Evolutionary conservation across 176 grass and related monocot genomes (phyloP), one percentile per base, ranked within the genome.

Genomic region (Typha latifolia): DNA sequence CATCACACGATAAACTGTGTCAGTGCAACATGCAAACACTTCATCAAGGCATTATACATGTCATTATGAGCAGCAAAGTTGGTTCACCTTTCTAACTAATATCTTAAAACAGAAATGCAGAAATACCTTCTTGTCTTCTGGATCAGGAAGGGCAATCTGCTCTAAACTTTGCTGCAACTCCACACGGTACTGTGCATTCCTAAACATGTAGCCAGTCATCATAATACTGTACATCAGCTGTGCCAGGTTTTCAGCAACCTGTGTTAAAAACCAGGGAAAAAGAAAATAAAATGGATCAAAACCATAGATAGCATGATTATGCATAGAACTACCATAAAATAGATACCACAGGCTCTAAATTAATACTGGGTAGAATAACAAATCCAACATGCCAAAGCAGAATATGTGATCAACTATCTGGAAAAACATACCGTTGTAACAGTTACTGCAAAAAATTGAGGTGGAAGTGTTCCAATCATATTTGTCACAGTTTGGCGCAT

Each of bases 191-290:
- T 96, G 88, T 59, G 85, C 93, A 64, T 96, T 96, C 77, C 88
- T 91, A 62, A 96, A 96, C 88, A 96, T 96, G 75, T 96, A 96
- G 31, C 93, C 93, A 68, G 93, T 96, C 93, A 96, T 91, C 81
- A 91, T 34, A 76, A 96, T 75, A 72, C 88, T 96, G 72, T 89
- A 96, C 88, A 96, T 89, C 52, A 96, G 85, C 62, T 91, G 92
- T 63, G 88, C 88, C 24, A 96, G 78, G 78, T 96, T 96, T 74
- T 96, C 88, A 47, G 92, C 88, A 67, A 96, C 88, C 92, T 96
- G 82, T 72, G 70, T 69, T 14, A 77, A 75, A 23, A 48, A 80
- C 79, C 73, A 79, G 62, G 26, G 3, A 68, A 68, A 56, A 18
- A 69, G 74, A 49, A 62, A 78, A 74, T 21, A 10, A 66, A 72